These are phyloP conservation scores for Anisogramma anomala DNA, from an alignment of 2,329 filamentous ascomycete species.

Conservation along the genomic window DNA sequence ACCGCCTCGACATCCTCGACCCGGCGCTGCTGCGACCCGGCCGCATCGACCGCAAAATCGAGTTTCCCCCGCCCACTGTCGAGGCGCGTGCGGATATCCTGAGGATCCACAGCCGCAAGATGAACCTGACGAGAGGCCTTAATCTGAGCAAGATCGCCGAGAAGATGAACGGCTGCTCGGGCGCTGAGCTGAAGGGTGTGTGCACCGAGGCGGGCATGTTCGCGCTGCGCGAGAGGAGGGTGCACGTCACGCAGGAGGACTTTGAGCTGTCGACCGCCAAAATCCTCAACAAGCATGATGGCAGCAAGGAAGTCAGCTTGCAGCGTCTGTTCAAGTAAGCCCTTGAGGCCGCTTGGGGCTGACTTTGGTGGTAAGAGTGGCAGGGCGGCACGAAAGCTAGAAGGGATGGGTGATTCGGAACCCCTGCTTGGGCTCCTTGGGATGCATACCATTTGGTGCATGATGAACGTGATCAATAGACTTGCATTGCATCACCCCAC, in stretches of 20 bases:
- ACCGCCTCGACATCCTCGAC: constrained; percentile 93
- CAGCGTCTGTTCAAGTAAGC: constrained; percentile 14
- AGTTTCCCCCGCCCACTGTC: constrained; percentile 93
- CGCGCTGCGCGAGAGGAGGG: constrained; percentile 82
- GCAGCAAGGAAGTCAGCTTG: constrained; percentile 68
- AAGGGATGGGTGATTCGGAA: not conserved
- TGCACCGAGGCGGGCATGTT: constrained; percentile 99
- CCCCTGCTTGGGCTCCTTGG: not conserved
- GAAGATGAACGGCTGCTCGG: constrained; percentile 99
- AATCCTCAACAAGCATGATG: constrained; percentile 97
- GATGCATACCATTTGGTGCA: constrained; percentile 9
- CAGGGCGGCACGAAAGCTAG: too few species aligned
- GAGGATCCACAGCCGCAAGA: constrained; percentile 92
- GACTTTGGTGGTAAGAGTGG: too few species aligned
- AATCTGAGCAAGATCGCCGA: constrained; percentile 97
- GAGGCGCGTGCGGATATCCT: constrained; percentile 96
- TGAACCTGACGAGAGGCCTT: constrained; percentile 96
- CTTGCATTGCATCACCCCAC: not conserved
- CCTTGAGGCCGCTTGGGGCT: not conserved
- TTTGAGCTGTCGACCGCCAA: constrained; percentile 98
- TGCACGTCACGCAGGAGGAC: constrained; percentile 97
- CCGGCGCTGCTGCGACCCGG: constrained; percentile 90
- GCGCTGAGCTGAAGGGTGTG: constrained; percentile 95
- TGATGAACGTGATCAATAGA: constrained; percentile 13
- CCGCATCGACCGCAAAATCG: constrained; percentile 96